Evolutionary conservation across 495 filamentous ascomycete species (phyloP).

Genomic region (Aspergillus cavernicola): DNA sequence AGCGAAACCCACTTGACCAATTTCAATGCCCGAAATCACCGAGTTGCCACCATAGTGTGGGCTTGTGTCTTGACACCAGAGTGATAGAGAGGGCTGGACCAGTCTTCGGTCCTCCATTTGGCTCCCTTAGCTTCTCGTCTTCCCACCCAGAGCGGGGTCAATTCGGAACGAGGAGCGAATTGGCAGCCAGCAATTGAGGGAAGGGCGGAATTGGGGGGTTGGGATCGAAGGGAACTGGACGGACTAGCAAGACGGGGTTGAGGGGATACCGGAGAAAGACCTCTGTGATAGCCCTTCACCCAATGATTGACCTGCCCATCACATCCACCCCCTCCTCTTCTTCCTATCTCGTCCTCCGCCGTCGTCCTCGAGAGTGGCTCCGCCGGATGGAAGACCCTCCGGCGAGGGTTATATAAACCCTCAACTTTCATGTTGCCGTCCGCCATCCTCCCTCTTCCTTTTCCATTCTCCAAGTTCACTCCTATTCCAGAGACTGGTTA

Average conservation of each 20-base stretch:
- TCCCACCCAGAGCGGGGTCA: slow-evolving; percentile 51
- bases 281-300: slow-evolving; percentile 48
- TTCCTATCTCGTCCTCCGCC: slow-evolving; percentile 7
- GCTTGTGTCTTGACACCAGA: slow-evolving; percentile 30
- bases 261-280: slow-evolving; percentile 41
- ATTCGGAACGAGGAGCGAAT: slow-evolving; percentile 44
- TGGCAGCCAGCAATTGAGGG: slow-evolving; percentile 35
- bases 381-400: slow-evolving; percentile 46
- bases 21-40: slow-evolving; percentile 16
- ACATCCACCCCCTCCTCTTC: slow-evolving; percentile 20
- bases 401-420: slow-evolving; percentile 64
- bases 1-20: background rate
- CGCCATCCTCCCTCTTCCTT: slow-evolving; percentile 52
- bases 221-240: slow-evolving; percentile 35
- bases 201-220: slow-evolving; percentile 34
- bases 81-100: slow-evolving; percentile 29
- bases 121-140: slow-evolving; percentile 29
- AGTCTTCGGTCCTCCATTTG: slow-evolving; percentile 28
- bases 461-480: slow-evolving; percentile 42
- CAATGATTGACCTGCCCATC: slow-evolving; percentile 33
- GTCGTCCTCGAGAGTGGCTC: slow-evolving; percentile 19
- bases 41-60: slow-evolving; percentile 28
- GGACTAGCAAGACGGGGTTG: slow-evolving; percentile 33
- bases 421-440: slow-evolving; percentile 36
- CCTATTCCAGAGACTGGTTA: slow-evolving; percentile 26